Evolutionary conservation across 164 flowering plant genomes (phyloP), one percentile per base, ranked within the genome.

Genomic region (Annona cherimola): DNA sequence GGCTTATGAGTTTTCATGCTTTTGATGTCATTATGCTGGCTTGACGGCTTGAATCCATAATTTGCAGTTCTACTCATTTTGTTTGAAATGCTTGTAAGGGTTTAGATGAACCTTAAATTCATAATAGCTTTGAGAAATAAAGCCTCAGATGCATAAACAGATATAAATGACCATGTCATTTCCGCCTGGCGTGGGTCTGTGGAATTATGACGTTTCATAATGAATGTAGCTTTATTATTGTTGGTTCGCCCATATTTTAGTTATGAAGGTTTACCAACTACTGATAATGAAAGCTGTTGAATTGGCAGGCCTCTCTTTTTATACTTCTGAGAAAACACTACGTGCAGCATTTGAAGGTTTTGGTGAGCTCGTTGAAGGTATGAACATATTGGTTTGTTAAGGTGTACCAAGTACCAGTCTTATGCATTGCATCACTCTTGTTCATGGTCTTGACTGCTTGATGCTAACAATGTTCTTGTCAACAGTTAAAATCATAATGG

Each of bases 321-420:
- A 94, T 73, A 94, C 99, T 42, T 90, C 99, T 16, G 99, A 92
- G 87, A 94, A 94, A 78, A 94, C 99, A 14, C 76, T 94, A 68
- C 90, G 93, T 50, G 90, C 92, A 39, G 94, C 92, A 73, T 94
- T 92, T 78, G 96, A 94, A 83, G 89, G 90, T 43, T 94, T 88
- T 78, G 99, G 99, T 46, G 93, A 94, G 73, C 91, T 94, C 74
- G 94, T 90, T 67, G 89, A 92, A 89, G 99, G 97, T 94, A 82
- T 50, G 69, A 5, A 6, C 26, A 42, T 19, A 20, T 69, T 7
- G 14, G 26, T 60, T 45, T 11, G 2, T n/a, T 46, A 4, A 16
- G 1, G 42, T 39, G 39, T 62, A 1, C 65, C 35, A 2, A 5
- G 39, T 62, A 1, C 65, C 35, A 2, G 7, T 62, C 65, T 20